Evolutionary conservation across 345 rosid genomes (phyloP).

Genomic region (Gossypium bickii): DNA sequence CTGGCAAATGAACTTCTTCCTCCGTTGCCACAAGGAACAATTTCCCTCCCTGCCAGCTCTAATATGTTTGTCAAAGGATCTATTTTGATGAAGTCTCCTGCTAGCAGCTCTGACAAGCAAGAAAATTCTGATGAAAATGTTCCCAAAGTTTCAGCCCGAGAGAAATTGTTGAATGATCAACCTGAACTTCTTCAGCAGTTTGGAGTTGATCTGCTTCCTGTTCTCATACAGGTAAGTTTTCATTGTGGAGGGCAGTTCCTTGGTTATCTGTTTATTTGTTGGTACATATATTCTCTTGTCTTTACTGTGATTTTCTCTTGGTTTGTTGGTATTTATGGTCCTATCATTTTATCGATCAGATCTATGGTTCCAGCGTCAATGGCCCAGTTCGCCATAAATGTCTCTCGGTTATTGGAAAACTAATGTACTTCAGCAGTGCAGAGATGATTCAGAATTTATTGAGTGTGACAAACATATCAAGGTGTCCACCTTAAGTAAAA

Average conservation of each 20-base stretch:
- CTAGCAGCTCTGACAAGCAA: slow-evolving; percentile 61
- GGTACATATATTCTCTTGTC: slow-evolving; percentile 14
- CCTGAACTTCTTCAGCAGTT: slow-evolving; percentile 94
- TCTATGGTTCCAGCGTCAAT: slow-evolving; percentile 94
- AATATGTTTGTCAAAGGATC: slow-evolving; percentile 72
- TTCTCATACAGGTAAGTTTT: slow-evolving; percentile 73
- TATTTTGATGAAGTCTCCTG: slow-evolving; percentile 53
- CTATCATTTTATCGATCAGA: slow-evolving; percentile 46
- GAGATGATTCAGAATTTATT: slow-evolving; percentile 89
- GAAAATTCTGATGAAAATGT: slow-evolving; percentile 55
- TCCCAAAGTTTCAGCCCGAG: slow-evolving; percentile 67
- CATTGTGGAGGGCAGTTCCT: background rate
- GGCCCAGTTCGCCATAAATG: slow-evolving; percentile 93
- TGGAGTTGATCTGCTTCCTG: slow-evolving; percentile 96
- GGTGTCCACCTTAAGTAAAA: slow-evolving; percentile 40
- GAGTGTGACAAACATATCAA: slow-evolving; percentile 82
- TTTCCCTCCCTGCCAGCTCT: slow-evolving; percentile 76
- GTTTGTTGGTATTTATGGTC: slow-evolving; percentile 17
- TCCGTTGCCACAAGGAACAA: slow-evolving; percentile 85
- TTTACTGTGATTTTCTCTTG: slow-evolving; percentile 6
- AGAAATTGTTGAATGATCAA: slow-evolving; percentile 76
- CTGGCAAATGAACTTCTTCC: slow-evolving; percentile 99
- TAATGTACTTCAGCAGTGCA: slow-evolving; percentile 88
- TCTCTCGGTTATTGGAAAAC: slow-evolving; percentile 88
- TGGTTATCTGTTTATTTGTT: slow-evolving; percentile 15